Percentiles rank a stretch among this genome's conserved stretches.
Conservation (phyloP, 306 rosid genomes). For the Inga laurina region DNA sequence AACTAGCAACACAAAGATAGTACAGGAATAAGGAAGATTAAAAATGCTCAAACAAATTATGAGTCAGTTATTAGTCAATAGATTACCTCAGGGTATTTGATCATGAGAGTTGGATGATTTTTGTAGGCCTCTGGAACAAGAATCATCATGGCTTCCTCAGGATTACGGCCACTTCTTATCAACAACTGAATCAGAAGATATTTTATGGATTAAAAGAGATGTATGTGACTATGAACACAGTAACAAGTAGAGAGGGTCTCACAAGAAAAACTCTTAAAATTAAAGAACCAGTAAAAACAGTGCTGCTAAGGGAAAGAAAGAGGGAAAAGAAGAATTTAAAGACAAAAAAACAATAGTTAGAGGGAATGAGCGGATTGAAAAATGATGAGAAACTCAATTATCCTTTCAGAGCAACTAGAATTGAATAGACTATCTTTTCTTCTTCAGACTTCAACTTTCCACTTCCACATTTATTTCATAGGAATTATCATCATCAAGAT, state of each 20-base stretch:
- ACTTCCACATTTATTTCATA: slow-evolving; percentile 17
- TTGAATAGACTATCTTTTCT: slow-evolving; percentile 13
- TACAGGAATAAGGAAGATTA: slow-evolving; percentile 2
- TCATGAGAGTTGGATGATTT: slow-evolving; percentile 86
- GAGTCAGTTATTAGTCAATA: slow-evolving; percentile 6
- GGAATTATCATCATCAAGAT: slow-evolving; percentile 25
- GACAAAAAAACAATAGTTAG: slow-evolving; percentile 6
- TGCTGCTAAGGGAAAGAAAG: slow-evolving; percentile 8
- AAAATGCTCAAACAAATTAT: slow-evolving; percentile 11
- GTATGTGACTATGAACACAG: slow-evolving; percentile 20
- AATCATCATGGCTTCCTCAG: slow-evolving; percentile 96
- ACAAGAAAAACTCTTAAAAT: not conserved
- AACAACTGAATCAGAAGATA: slow-evolving; percentile 63
- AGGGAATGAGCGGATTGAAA: not conserved
- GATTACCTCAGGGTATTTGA: slow-evolving; percentile 94
- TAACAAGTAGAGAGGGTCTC: not conserved
- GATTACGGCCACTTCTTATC: slow-evolving; percentile 90
- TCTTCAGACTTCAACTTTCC: not conserved
- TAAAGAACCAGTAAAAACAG: slow-evolving; percentile 19
- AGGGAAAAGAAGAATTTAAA: not conserved
- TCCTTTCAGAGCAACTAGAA: slow-evolving; percentile 7
- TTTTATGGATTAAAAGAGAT: slow-evolving; percentile 28
- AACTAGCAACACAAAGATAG: not conserved
- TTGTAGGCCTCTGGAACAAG: slow-evolving; percentile 99
- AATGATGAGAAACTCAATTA: slow-evolving; percentile 5